Conservation (phyloP, 352 stramenopile genomes). For the Pythium utonaiense region DNA sequence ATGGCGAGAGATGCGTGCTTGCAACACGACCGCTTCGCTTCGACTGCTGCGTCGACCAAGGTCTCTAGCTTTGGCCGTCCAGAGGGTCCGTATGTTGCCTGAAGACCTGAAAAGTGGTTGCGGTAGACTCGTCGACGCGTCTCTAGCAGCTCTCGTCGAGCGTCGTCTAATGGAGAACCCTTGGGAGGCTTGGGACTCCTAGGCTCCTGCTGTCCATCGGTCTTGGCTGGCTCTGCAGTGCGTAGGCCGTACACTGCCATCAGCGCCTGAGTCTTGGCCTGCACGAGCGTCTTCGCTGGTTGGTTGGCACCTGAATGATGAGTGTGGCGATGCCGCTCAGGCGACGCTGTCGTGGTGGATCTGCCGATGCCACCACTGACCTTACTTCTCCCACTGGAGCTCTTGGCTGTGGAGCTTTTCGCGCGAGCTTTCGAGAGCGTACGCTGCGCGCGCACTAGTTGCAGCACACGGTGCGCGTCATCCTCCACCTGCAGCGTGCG, state of each 20-base stretch:
- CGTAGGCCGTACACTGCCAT: conserved; percentile 23
- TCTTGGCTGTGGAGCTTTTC: background rate
- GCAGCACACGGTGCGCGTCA: conserved; percentile 51
- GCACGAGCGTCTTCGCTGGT: conserved; percentile 1
- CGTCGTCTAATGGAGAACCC: background rate
- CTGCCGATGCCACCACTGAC: background rate
- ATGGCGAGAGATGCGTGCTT: conserved; percentile 34
- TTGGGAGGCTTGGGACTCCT: background rate
- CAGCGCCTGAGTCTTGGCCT: conserved; percentile 18
- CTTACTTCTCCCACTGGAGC: background rate
- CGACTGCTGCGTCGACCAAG: conserved; percentile 46
- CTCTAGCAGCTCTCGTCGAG: conserved; percentile 34
- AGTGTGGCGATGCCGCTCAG: conserved; percentile 8
- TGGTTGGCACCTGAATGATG: background rate
- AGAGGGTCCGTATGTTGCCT: conserved; percentile 26
- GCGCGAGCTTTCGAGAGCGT: background rate
- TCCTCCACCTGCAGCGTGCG: conserved; percentile 37
- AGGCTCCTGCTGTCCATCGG: background rate
- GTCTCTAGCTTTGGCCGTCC: conserved; percentile 42
- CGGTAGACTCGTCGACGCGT: conserved; percentile 41
- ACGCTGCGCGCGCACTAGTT: conserved; percentile 28
- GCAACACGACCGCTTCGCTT: conserved; percentile 25
- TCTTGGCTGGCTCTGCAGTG: background rate
- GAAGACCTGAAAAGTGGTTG: conserved; percentile 40
- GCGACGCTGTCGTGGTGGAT: background rate